These are phyloP conservation scores for Lotmaria passim DNA, from an alignment of 208 protist genomes.

Conservation along the genomic window DNA sequence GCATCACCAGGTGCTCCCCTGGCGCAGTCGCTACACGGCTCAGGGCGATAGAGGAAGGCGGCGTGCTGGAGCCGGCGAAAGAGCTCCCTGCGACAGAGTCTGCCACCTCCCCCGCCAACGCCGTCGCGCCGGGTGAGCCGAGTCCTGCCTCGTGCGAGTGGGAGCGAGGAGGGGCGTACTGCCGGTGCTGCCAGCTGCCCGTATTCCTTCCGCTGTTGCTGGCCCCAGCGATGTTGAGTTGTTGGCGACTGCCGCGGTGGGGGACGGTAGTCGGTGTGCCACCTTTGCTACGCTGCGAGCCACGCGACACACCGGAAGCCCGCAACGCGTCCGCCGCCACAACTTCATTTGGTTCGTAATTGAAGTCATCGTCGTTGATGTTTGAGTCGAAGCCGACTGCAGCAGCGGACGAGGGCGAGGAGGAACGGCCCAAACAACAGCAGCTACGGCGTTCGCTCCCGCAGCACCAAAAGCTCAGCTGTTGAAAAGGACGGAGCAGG, in stretches of 20 bases:
- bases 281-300: neutral
- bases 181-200: constrained; percentile 7
- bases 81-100: constrained; percentile 29
- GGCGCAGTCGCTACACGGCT: neutral
- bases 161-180: constrained; percentile 31
- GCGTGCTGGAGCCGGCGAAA: constrained; percentile 21
- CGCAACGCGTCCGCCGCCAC: constrained; percentile 10
- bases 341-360: neutral
- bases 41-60: constrained; percentile 23
- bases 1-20: constrained; percentile 56
- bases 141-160: neutral
- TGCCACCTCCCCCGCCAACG: neutral
- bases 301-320: neutral
- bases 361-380: constrained; percentile 9
- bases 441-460: neutral
- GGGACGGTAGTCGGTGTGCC: neutral
- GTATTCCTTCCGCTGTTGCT: neutral
- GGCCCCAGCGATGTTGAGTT: neutral
- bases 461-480: constrained; percentile 15
- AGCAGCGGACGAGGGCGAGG: too few relatives aligned
- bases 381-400: neutral
- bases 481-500: constrained; percentile 30
- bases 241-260: neutral
- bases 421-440: neutral
- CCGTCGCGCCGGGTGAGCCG: neutral